Conservation (phyloP, 768 basidiomycete genomes). For the Coprinopsis marcescibilis region DNA sequence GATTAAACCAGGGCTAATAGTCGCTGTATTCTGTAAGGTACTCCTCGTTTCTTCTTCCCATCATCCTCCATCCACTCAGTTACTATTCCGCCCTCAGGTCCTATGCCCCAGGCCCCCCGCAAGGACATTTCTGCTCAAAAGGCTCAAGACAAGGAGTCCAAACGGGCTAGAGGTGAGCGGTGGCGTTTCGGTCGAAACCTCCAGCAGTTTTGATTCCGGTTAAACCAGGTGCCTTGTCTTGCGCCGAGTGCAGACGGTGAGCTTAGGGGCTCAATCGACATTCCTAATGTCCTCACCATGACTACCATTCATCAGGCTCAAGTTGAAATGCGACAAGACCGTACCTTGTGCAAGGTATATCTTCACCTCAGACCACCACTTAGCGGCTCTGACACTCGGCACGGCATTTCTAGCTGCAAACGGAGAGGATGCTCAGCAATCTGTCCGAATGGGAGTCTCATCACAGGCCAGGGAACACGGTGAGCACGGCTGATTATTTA, state of each 20-base stretch:
- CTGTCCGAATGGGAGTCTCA: conserved; percentile 72
- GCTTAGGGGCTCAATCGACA: conserved; percentile 11
- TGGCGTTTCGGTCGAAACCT: not conserved
- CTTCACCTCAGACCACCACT: conserved; percentile 1
- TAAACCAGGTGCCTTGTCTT: conserved; percentile 41
- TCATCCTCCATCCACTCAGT: conserved; percentile 6
- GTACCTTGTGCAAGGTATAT: conserved; percentile 48
- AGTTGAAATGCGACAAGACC: conserved; percentile 73
- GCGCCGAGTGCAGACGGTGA: conserved; percentile 62
- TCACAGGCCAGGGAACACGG: conserved; percentile 77
- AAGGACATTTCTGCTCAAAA: conserved; percentile 41
- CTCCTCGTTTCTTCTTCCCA: conserved; percentile 5
- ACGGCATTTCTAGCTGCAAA: conserved; percentile 52
- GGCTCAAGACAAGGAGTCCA: conserved; percentile 60
- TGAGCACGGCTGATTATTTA: conserved; percentile 22
- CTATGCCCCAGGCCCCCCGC: conserved; percentile 49
- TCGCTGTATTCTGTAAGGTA: not conserved
- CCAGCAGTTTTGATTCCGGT: not conserved
- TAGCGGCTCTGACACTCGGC: conserved; percentile 1
- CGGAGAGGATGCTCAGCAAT: conserved; percentile 73
- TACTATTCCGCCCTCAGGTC: conserved; percentile 2
- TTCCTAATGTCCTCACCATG: conserved; percentile 2
- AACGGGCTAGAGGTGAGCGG: conserved; percentile 49
- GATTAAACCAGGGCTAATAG: conserved; percentile 4
- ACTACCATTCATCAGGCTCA: conserved; percentile 36